Evolutionary conservation across 2,329 filamentous ascomycete genomes (phyloP).

Genomic region (Curvularia spicifera): DNA sequence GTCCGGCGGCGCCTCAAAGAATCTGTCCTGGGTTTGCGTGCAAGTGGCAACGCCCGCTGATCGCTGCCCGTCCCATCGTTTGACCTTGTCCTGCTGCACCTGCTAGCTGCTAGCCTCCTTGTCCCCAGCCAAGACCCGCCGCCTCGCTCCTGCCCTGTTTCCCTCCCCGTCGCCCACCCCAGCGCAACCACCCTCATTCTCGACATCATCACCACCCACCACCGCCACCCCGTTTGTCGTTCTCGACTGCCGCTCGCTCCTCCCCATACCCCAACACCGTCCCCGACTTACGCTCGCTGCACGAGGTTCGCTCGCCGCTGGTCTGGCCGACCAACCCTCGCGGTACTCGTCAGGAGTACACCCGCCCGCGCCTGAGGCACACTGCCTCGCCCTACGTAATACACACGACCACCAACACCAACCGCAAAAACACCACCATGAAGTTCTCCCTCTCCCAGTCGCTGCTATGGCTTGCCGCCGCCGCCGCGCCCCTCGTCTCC

Average conservation of each 20-base stretch:
- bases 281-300: slow-evolving; percentile 19
- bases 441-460: slow-evolving; percentile 42
- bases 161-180: slow-evolving; percentile 32
- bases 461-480: slow-evolving; percentile 45
- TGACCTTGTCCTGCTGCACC: slow-evolving; percentile 9
- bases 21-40: slow-evolving; percentile 28
- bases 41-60: slow-evolving; percentile 32
- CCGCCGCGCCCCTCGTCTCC: slow-evolving; percentile 57
- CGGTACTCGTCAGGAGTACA: slow-evolving; percentile 43
- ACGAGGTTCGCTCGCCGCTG: slow-evolving; percentile 37
- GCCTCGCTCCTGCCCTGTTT: slow-evolving; percentile 43
- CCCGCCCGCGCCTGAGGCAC: slow-evolving; percentile 25
- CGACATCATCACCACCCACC: slow-evolving; percentile 29
- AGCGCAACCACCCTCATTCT: slow-evolving; percentile 24
- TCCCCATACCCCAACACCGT: slow-evolving; percentile 14
- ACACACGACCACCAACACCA: slow-evolving; percentile 8
- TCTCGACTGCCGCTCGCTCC: slow-evolving; percentile 37
- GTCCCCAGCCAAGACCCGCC: slow-evolving; percentile 33
- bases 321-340: slow-evolving; percentile 38
- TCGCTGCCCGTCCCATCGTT: slow-evolving; percentile 44
- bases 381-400: slow-evolving; percentile 16
- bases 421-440: slow-evolving; percentile 34
- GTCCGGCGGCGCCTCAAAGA: slow-evolving; percentile 30
- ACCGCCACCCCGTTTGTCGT: slow-evolving; percentile 24
- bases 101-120: slow-evolving; percentile 7